Conservation (phyloP, 495 filamentous ascomycete species). For the Amphirosellinia nigrospora region DNA sequence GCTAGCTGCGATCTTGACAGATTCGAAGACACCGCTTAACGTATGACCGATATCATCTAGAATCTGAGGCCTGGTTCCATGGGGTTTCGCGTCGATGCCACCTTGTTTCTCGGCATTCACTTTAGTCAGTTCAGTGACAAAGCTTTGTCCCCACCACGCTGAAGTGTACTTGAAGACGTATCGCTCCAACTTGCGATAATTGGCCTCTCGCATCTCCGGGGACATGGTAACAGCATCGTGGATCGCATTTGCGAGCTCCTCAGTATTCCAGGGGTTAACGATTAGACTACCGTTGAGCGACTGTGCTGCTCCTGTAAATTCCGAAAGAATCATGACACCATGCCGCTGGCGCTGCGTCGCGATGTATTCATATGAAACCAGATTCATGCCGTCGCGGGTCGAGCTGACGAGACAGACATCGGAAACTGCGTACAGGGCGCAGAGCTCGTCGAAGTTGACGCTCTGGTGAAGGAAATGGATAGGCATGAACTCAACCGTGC, state of each 20-base stretch:
- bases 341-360: slow-evolving; percentile 83
- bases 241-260: slow-evolving; percentile 85
- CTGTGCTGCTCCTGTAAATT: slow-evolving; percentile 89
- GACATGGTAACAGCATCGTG: slow-evolving; percentile 84
- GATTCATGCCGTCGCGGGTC: slow-evolving; percentile 96
- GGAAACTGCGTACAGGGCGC: slow-evolving; percentile 86
- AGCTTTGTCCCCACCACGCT: slow-evolving; percentile 96
- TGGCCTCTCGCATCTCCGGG: slow-evolving; percentile 80
- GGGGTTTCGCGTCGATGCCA: slow-evolving; percentile 37
- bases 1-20: slow-evolving; percentile 38
- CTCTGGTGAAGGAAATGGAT: slow-evolving; percentile 95
- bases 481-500: slow-evolving; percentile 90
- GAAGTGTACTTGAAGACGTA: slow-evolving; percentile 94
- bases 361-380: slow-evolving; percentile 95
- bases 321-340: slow-evolving; percentile 89
- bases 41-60: slow-evolving; percentile 36
- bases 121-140: slow-evolving; percentile 81
- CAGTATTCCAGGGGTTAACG: slow-evolving; percentile 91
- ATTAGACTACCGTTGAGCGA: slow-evolving; percentile 84
- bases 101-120: slow-evolving; percentile 41
- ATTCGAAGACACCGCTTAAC: slow-evolving; percentile 40
- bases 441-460: slow-evolving; percentile 86
- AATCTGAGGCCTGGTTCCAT: slow-evolving; percentile 30
- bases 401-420: slow-evolving; percentile 91
- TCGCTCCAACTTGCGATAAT: slow-evolving; percentile 78